Evolutionary conservation across 768 basidiomycete species (phyloP), one percentile per base, ranked within the genome.

Genomic region (Boletus pseudo-olivaceus): DNA sequence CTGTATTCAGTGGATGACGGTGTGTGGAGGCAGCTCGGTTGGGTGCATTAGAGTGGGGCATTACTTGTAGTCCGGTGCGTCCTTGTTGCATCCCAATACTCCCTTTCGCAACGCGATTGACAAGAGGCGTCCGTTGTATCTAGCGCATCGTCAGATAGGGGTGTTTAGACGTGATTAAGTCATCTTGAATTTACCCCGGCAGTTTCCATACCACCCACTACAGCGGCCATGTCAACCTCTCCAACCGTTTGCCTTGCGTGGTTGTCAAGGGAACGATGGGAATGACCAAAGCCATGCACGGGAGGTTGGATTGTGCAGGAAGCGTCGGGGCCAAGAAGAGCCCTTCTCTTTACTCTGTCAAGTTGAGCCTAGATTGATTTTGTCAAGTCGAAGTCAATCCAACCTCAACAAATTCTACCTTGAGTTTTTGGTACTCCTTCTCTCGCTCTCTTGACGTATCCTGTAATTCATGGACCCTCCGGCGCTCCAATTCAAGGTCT

Each of bases 361-460:
- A 87, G 81, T 61, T 90, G 88, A 39, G 73, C 74, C 90, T 92
- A 53, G 29, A 44, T 35, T 41, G 48, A 9, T 48, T 49, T 29
- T 49, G 42, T 37, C 19, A 41, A 20, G 34, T 27, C 27, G 30
- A 43, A 27, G n/a, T 43, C 17, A 0, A 49, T 38, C 34, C 34
- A 38, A 26, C 20, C 17, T 43, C 1, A 35, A 44, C 7, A 11
- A 32, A 50, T 29, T 48, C 30, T 29, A 82, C 91, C 78, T 93
- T 93, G 38, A 93, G 80, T 65, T 90, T 92, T 52, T 88, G 87
- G 63, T 93, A 93, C 63, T 93, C 92, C 63, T 87, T 91, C 57
- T 93, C 91, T 61, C 84, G 78, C 62, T 92, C 90, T 61, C 83
- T 79, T 2, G 85, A 77, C 2, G 80, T 72, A 35, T 93, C 90